Base-by-base conservation (phyloP, 768 basidiomycete genomes). In the Phanerochaete sordida region DNA sequence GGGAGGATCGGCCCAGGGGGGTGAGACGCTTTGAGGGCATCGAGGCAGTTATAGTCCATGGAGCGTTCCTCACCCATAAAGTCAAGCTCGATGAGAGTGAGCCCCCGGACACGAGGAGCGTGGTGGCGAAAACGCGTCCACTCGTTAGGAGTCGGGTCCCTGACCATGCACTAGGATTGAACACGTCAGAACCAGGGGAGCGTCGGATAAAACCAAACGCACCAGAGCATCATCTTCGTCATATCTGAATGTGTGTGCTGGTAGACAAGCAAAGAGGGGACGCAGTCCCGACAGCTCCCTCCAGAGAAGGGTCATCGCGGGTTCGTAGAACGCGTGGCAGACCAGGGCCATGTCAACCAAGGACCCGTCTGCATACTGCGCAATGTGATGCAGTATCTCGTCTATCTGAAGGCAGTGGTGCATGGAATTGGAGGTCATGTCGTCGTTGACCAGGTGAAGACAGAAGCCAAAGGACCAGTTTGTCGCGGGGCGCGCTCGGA, bases 211-310 rank as follows among this genome's bases (percentile, higher is more conserved):
- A n/a, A 46, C 33, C 7, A 46, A 7, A 24, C 44, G 19, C 19
- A 46, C 44, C 44, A n/a, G 44, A 24, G 7, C 19, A 24, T 19
- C 19, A 7, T 46, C 44, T 7, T 5, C 44, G 19, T 19, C 23
- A 46, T n/a, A n/a, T 7, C 33, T 6, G 19, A 46, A 19, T 7
- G 44, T 46, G 23, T 46, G 8, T 24, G 8, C 19, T n/a, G 44
- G 44, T 7, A 46, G 44, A 46, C 44, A 46, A 30, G 84, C 84
- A 58, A 90, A 75, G 60, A 90, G 74, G 9, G 88, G 88, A 46
- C 82, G 71, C 57, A 90, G 75, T 8, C 86, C 87, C 66, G 88
- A 86, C 56, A 90, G 73, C 62, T 90, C 88, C 70, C 78, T 83
- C 88, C 88, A 90, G 24, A 90, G 75, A 52, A 84, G 74, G 67